A percentile compares a stretch with the other conserved stretches of the same genome.
Conservation (phyloP, 345 rosid species). For the Alliaria petiolata region DNA sequence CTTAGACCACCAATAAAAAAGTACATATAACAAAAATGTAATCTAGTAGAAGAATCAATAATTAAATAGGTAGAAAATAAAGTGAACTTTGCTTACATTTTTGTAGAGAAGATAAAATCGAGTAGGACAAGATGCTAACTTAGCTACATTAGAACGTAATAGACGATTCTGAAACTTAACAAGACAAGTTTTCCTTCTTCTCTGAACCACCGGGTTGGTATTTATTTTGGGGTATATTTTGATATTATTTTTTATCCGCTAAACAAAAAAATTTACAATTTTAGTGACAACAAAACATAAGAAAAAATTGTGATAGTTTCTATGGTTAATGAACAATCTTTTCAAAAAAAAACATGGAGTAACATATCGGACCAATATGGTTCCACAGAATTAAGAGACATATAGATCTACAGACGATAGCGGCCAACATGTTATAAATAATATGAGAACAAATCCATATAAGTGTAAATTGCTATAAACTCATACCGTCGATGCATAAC, state of each 20-base stretch:
- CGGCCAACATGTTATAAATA: no score
- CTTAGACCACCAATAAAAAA: constrained; percentile 9
- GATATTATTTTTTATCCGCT: background rate
- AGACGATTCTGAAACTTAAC: background rate
- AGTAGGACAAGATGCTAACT: constrained; percentile 10
- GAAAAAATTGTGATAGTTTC: no score
- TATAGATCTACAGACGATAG: no score
- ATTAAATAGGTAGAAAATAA: background rate
- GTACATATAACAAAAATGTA: background rate
- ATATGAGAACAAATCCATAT: no score
- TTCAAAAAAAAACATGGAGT: no score
- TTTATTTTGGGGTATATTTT: background rate
- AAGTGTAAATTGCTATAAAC: no score
- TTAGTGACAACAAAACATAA: no score
- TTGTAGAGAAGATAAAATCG: background rate
- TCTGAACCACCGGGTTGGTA: background rate
- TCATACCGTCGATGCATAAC: no score
- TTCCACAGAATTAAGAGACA: no score
- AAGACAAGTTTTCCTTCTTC: background rate
- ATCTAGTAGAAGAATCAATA: background rate
- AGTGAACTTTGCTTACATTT: constrained; percentile 5
- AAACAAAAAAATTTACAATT: no score
- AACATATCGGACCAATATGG: no score
- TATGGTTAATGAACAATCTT: no score
- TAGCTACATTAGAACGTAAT: background rate